These are phyloP conservation scores for Aspergillus sp. DNA, from an alignment of 2,329 filamentous ascomycete genomes.

Conservation along the genomic window DNA sequence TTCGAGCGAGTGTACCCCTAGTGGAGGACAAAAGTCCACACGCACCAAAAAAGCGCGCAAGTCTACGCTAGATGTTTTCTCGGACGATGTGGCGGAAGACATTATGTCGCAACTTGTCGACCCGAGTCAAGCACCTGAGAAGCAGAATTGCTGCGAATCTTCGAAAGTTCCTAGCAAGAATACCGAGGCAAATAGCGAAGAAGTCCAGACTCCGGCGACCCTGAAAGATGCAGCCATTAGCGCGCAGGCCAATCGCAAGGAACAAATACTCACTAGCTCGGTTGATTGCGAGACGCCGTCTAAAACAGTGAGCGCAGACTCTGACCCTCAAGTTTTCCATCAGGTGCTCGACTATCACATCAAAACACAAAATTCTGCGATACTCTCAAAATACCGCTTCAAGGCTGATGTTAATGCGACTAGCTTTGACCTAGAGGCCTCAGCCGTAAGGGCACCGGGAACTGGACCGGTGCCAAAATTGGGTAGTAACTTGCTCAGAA, in stretches of 20 bases:
- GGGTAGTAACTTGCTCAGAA: neutral
- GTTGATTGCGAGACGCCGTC: constrained; percentile 5
- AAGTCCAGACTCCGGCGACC: neutral
- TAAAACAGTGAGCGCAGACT: constrained; percentile 21
- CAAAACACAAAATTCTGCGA: constrained; percentile 38
- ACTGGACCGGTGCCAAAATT: neutral
- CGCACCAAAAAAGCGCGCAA: constrained; percentile 48
- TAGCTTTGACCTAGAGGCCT: constrained; percentile 5
- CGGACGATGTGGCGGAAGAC: constrained; percentile 57
- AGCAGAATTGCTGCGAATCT: neutral
- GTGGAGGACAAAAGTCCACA: constrained; percentile 38
- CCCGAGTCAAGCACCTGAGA: constrained; percentile 19
- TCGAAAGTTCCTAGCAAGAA: neutral
- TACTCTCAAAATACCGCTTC: constrained; percentile 44
- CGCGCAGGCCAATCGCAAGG: neutral
- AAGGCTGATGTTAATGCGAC: constrained; percentile 22
- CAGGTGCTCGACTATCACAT: constrained; percentile 44
- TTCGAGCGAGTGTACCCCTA: constrained; percentile 44
- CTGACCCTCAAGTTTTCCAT: constrained; percentile 33
- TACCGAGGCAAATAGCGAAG: neutral
- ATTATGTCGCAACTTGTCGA: constrained; percentile 53
- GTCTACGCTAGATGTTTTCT: constrained; percentile 55
- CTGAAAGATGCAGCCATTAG: neutral
- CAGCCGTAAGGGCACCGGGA: neutral
- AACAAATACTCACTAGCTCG: neutral